Conservation (phyloP, 805 yeast genomes). For the Kodamaea kakaduensis region DNA sequence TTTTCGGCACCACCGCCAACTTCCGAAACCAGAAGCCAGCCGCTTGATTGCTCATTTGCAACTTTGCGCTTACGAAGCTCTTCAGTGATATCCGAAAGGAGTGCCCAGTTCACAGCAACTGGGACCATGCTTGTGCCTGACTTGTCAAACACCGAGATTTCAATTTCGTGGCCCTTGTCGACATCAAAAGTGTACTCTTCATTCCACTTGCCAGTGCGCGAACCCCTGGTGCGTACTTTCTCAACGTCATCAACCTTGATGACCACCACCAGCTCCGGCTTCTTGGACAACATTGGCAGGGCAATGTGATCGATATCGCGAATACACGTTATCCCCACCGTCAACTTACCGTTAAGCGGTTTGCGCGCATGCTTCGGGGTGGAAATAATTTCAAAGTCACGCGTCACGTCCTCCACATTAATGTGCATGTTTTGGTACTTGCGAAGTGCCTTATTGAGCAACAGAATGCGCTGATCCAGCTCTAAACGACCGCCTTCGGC, state of each 20-base stretch:
- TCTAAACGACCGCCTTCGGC: constrained; percentile 87
- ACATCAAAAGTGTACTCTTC: constrained; percentile 79
- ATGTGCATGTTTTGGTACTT: constrained; percentile 88
- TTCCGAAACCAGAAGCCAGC: constrained; percentile 83
- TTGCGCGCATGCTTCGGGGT: constrained; percentile 75
- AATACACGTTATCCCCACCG: constrained; percentile 68
- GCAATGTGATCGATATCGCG: constrained; percentile 92
- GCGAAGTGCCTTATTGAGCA: constrained; percentile 77
- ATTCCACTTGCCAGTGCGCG: constrained; percentile 76
- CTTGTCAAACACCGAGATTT: constrained; percentile 81
- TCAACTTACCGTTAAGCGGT: constrained; percentile 77
- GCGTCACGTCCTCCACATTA: constrained; percentile 56
- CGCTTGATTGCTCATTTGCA: constrained; percentile 66
- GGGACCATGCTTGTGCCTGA: constrained; percentile 66
- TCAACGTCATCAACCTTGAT: constrained; percentile 88
- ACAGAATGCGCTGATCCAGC: constrained; percentile 77
- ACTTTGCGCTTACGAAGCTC: constrained; percentile 89
- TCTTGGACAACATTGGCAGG: constrained; percentile 70
- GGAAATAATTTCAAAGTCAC: constrained; percentile 61
- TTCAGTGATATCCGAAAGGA: constrained; percentile 88
- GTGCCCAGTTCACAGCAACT: constrained; percentile 89
- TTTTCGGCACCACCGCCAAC: constrained; percentile 1
- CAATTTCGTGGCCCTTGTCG: constrained; percentile 90
- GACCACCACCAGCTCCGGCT: constrained; percentile 73
- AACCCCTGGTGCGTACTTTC: constrained; percentile 67